Conservation (phyloP, 352 stramenopile species). For the Phytopythium kandeliae region DNA sequence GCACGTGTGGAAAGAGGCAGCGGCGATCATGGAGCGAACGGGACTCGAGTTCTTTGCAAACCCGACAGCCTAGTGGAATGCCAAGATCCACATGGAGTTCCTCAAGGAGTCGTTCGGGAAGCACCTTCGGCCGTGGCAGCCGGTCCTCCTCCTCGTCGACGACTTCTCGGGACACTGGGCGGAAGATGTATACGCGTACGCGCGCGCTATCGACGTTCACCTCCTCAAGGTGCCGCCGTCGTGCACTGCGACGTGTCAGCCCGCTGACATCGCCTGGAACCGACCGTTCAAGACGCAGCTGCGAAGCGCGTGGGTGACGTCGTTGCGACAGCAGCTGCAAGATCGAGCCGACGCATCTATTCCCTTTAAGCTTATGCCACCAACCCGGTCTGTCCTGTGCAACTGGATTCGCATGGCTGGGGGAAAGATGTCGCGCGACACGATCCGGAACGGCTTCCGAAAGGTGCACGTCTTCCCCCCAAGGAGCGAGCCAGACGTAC, state of each 20-base stretch:
- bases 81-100: slow-evolving; percentile 3
- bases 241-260: slow-evolving; percentile 7
- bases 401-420: background rate
- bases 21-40: background rate
- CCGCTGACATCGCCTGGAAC: slow-evolving; percentile 11
- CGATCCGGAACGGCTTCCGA: background rate
- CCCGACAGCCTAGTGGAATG: slow-evolving; percentile 9
- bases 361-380: slow-evolving; percentile 1
- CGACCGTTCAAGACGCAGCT: slow-evolving; percentile 6
- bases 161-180: slow-evolving; percentile 13
- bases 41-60: slow-evolving; percentile 3
- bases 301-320: background rate
- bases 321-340: background rate
- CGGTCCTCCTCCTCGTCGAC: slow-evolving; percentile 8
- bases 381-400: background rate
- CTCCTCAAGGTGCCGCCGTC: slow-evolving; percentile 7
- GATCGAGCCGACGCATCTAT: background rate
- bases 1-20: slow-evolving; percentile 1
- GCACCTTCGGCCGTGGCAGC: slow-evolving; percentile 4
- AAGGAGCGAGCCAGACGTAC: background rate
- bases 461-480: background rate
- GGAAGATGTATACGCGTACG: slow-evolving; percentile 6
- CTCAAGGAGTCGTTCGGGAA: slow-evolving; percentile 11
- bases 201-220: slow-evolving; percentile 1
- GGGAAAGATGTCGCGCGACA: background rate